phyloP scores from a whole-genome alignment of 2,329 filamentous ascomycete genomes.

The Gaeumannomyces tritici region DNA sequence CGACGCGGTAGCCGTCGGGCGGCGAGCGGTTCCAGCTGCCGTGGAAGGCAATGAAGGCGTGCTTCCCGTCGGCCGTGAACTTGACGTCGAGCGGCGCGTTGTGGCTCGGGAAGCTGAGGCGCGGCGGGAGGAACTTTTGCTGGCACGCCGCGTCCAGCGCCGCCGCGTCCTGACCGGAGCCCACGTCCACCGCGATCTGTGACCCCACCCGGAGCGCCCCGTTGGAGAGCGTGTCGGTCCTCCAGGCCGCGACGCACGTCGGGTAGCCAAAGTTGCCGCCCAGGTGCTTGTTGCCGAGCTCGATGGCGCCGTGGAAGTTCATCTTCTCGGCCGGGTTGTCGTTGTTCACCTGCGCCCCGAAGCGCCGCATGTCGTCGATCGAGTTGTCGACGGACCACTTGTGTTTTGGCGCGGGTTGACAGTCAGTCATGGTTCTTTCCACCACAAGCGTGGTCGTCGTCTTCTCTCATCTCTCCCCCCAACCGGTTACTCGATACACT shows the following conservation, averaged over 20 bases:
- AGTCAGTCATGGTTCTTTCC: not conserved
- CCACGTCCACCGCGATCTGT: slow-evolving; percentile 22
- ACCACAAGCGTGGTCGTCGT: not conserved
- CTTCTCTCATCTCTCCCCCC: not conserved
- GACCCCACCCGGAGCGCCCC: slow-evolving; percentile 19
- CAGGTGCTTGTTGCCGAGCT: slow-evolving; percentile 13
- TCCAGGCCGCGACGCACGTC: slow-evolving; percentile 50
- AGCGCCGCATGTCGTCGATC: slow-evolving; percentile 46
- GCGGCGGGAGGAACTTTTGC: slow-evolving; percentile 22
- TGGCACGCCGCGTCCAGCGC: slow-evolving; percentile 20
- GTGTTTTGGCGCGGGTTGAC: slow-evolving; percentile 5
- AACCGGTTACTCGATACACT: not conserved
- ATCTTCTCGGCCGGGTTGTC: slow-evolving; percentile 57
- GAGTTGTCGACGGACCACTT: slow-evolving; percentile 51
- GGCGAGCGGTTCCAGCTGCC: slow-evolving; percentile 42
- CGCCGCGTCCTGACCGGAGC: slow-evolving; percentile 10
- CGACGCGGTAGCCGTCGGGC: slow-evolving; percentile 27
- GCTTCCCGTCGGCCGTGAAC: slow-evolving; percentile 43
- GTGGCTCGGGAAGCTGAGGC: slow-evolving; percentile 42
- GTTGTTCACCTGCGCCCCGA: slow-evolving; percentile 42
- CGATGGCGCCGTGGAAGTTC: slow-evolving; percentile 47
- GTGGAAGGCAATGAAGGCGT: slow-evolving; percentile 53
- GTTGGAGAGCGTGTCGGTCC: slow-evolving; percentile 25
- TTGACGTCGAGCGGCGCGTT: slow-evolving; percentile 56
- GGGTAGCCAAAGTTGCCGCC: slow-evolving; percentile 54